phyloP scores from a whole-genome alignment of 768 basidiomycete species.

The Neoboletus magnificus region DNA sequence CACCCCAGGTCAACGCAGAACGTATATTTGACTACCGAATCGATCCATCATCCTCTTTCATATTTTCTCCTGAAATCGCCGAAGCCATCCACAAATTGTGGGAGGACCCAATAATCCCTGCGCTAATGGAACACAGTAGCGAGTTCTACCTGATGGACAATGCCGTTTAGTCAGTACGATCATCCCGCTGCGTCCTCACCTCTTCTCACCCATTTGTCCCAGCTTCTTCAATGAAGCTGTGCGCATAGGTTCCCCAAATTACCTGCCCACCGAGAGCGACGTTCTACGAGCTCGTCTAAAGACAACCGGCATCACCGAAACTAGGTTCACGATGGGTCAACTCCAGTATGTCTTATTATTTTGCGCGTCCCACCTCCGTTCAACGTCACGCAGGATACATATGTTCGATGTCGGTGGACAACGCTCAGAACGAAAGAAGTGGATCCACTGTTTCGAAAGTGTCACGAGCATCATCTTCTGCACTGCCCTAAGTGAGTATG shows the following conservation, averaged over 20 bases:
- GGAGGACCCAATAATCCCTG: constrained; percentile 60
- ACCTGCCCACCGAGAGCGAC: constrained; percentile 82
- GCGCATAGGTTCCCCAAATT: constrained; percentile 80
- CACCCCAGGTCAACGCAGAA: constrained; percentile 46
- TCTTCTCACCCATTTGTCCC: neutral
- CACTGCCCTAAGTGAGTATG: constrained; percentile 72
- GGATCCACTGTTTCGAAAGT: constrained; percentile 79
- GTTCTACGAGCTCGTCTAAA: constrained; percentile 86
- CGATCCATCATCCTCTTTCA: constrained; percentile 40
- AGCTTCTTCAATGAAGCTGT: constrained; percentile 86
- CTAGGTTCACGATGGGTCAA: constrained; percentile 70
- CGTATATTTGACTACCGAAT: constrained; percentile 57
- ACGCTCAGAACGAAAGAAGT: constrained; percentile 77
- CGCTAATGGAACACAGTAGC: constrained; percentile 53
- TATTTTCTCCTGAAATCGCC: constrained; percentile 62
- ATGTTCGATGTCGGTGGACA: constrained; percentile 85
- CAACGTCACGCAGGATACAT: constrained; percentile 39
- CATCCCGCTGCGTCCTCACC: neutral
- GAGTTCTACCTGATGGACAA: constrained; percentile 95
- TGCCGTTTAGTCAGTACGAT: constrained; percentile 71
- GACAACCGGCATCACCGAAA: constrained; percentile 89
- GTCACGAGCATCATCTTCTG: constrained; percentile 80
- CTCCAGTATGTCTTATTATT: constrained; percentile 43
- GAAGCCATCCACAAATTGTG: constrained; percentile 65
- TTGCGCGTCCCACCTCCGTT: neutral